These are phyloP conservation scores for Vinca major DNA, from an alignment of 305 asterid genomes.

Conservation along the genomic window DNA sequence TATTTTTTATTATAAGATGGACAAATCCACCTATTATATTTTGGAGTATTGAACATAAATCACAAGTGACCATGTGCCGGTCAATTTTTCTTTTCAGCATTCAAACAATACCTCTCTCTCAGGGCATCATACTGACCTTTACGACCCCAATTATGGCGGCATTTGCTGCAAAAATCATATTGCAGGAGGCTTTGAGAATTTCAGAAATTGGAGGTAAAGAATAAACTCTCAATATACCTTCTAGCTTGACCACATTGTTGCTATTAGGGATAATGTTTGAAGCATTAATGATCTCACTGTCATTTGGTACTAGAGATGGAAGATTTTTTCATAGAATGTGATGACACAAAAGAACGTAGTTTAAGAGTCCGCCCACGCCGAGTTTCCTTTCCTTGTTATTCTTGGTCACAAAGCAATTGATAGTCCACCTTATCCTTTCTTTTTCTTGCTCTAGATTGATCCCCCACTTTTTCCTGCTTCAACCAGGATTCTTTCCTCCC, in stretches of 20 bases:
- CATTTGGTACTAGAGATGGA: background rate
- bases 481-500: background rate
- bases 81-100: conserved; percentile 28
- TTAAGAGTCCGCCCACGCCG: background rate
- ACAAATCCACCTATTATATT: too few species aligned
- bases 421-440: background rate
- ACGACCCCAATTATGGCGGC: conserved; percentile 36
- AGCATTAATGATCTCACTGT: background rate
- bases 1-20: background rate
- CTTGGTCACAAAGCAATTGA: background rate
- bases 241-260: background rate
- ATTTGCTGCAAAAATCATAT: conserved; percentile 24
- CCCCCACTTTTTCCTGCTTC: background rate
- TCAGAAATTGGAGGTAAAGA: conserved; percentile 35
- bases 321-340: background rate
- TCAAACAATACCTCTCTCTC: conserved; percentile 30
- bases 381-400: background rate
- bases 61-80: conserved; percentile 20
- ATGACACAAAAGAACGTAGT: background rate
- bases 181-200: conserved; percentile 32
- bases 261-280: background rate
- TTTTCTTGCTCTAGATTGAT: background rate
- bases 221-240: conserved; percentile 1
- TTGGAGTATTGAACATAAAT: conserved; percentile 9
- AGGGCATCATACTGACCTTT: conserved; percentile 28